Evolutionary conservation across 192 early-diverging fungal species (phyloP), one percentile per base, ranked within the genome.

Genomic region (Fimicolochytrium jonesii): DNA sequence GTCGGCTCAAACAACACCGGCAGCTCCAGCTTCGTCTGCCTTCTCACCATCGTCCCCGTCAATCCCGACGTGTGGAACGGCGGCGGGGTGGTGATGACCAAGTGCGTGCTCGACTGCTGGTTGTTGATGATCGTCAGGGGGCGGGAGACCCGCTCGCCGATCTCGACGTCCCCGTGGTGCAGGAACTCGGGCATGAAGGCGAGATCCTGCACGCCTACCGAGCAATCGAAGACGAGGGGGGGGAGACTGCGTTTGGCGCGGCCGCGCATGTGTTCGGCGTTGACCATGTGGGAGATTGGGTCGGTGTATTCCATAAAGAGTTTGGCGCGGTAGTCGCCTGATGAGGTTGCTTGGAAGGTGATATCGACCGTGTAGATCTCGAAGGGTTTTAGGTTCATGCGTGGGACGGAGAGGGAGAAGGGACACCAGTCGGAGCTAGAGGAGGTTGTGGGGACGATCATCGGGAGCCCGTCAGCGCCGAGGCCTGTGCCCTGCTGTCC

Each of bases 291-390:
- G 36, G 50, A 56, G n/a, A 78, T 59, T 11, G 79, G 70, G 63
- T 81, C 76, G 10, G 69, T 30, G 37, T 81, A 77, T 11, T 73
- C 69, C 69, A 78, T 72, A 10, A 68, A 43, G 3, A 83, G 58
- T 50, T 69, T 65, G 1, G 59, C 58, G 13, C 50, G 45, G 51
- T 72, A 80, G 15, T 64, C 67, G 33, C 81, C 81, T 31, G 64
- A 62, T 32, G 64, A 68, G 28, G 66, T 74, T 3, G 78, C 65
- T 59, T 77, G 76, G 56, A 80, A 81, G 2, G 42, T 56, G 20
- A 83, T 42, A 20, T 83, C 78, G 5, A 83, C n/a, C 2, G 65
- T 67, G 22, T 59, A 66, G 23, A 60, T 69, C 41, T 83, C 81
- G 55, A 54, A 78, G 6, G 81, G 81, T 41, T 80, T 80, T 20